A percentile compares a stretch with the other conserved stretches of the same genome.
Conservation (phyloP, 345 rosid genomes). For the Iberis pinnata region DNA sequence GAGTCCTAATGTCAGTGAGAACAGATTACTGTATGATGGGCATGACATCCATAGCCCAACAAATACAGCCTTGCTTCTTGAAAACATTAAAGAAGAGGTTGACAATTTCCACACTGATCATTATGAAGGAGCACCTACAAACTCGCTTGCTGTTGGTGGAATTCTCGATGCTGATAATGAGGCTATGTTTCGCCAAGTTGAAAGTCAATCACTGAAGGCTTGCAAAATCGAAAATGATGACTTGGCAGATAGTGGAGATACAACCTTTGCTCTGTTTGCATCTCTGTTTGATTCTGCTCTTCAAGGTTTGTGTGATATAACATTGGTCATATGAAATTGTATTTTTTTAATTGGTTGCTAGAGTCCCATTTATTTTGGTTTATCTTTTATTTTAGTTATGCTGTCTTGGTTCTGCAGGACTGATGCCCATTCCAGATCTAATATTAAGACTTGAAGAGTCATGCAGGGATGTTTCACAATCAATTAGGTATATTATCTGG, state of each 20-base stretch:
- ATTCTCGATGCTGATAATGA: conserved; percentile 38
- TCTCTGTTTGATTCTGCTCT: conserved; percentile 80
- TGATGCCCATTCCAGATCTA: conserved; percentile 78
- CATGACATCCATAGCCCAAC: conserved; percentile 76
- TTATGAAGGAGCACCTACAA: conserved; percentile 39
- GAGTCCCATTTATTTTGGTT: conserved; percentile 1
- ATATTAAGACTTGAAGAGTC: conserved; percentile 71
- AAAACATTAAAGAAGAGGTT: conserved; percentile 86
- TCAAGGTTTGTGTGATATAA: conserved; percentile 50
- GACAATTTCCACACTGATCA: conserved; percentile 45
- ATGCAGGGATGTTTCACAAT: conserved; percentile 77
- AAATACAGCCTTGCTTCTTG: conserved; percentile 84
- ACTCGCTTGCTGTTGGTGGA: conserved; percentile 44
- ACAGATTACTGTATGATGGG: conserved; percentile 70
- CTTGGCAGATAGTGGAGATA: conserved; percentile 58
- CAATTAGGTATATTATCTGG: conserved; percentile 54
- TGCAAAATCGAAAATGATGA: conserved; percentile 81
- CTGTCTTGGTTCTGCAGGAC: conserved; percentile 43
- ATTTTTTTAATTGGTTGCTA: conserved; percentile 1
- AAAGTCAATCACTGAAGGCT: conserved; percentile 62
- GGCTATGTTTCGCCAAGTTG: conserved; percentile 39
- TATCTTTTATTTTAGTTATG: conserved; percentile 6
- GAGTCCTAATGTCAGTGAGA: conserved; percentile 48
- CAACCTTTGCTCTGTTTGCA: conserved; percentile 65
- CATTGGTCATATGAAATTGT: background rate